These are phyloP conservation scores for Apiotrichum akiyoshidainum DNA, from an alignment of 1,284 basidiomycete species.

Conservation along the genomic window DNA sequence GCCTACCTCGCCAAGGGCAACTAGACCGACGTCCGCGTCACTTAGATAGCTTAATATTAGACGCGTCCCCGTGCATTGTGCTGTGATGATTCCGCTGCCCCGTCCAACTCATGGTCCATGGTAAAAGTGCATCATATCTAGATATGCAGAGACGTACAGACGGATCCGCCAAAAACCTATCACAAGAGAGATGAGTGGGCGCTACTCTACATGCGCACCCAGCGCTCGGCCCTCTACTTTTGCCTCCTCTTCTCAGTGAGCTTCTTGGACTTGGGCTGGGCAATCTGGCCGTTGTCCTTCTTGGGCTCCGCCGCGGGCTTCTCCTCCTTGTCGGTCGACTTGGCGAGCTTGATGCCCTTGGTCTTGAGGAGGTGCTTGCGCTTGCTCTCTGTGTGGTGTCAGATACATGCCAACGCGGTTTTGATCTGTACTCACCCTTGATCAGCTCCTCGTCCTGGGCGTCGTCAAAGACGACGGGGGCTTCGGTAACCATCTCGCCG, in stretches of 20 bases:
- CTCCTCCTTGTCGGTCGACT: slow-evolving; percentile 24
- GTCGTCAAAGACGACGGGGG: slow-evolving; percentile 44
- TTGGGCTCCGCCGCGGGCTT: slow-evolving; percentile 1
- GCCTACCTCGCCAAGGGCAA: slow-evolving; percentile 22
- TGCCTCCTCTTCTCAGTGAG: slow-evolving; percentile 33
- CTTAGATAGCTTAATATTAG: not conserved
- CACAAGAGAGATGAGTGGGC: not conserved
- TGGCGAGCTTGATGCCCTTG: slow-evolving; percentile 53
- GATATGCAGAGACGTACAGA: slow-evolving; percentile 8
- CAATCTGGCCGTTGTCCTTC: slow-evolving; percentile 17
- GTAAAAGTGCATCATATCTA: slow-evolving; percentile 9
- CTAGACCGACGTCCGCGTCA: slow-evolving; percentile 1
- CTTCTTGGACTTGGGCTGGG: slow-evolving; percentile 39
- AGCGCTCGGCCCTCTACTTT: slow-evolving; percentile 3
- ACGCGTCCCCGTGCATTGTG: too few relatives aligned
- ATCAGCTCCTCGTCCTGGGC: slow-evolving; percentile 50
- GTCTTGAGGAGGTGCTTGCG: slow-evolving; percentile 51
- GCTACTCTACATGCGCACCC: not conserved
- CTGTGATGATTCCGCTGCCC: too few relatives aligned
- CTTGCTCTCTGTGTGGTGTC: slow-evolving; percentile 43
- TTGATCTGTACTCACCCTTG: slow-evolving; percentile 36
- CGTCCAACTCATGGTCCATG: not conserved
- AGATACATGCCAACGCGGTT: not conserved
- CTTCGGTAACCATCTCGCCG: slow-evolving; percentile 8
- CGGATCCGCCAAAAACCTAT: not conserved